Conservation (phyloP, 164 flowering plant genomes). For the Vitis amurensis region DNA sequence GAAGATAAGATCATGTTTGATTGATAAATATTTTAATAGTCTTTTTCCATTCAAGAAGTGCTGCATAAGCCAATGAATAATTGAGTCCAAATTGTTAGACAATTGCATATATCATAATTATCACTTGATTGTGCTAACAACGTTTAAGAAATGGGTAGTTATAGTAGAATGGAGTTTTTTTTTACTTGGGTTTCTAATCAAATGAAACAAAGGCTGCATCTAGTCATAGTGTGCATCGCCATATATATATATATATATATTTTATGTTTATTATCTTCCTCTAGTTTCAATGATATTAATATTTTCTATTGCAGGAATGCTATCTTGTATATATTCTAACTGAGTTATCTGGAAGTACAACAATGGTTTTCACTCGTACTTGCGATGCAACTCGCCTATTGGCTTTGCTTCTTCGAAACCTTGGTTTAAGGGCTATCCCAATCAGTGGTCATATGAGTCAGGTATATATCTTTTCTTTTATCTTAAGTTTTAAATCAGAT, state of each 20-base stretch:
- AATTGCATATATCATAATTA: too few species aligned
- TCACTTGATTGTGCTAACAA: too few species aligned
- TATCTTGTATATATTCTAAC: constrained; percentile 73
- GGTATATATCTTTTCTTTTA: constrained; percentile 37
- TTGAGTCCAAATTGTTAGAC: too few species aligned
- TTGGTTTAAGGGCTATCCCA: constrained; percentile 81
- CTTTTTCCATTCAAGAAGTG: too few species aligned
- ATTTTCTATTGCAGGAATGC: constrained; percentile 54
- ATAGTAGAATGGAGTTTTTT: too few species aligned
- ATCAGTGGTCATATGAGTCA: constrained; percentile 91
- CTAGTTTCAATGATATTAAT: not conserved
- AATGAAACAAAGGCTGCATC: not conserved
- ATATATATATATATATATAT: not conserved
- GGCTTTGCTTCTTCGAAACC: constrained; percentile 75
- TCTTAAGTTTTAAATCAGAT: not conserved
- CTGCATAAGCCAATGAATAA: too few species aligned
- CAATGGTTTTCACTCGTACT: constrained; percentile 93
- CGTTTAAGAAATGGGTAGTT: too few species aligned
- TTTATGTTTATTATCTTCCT: not conserved
- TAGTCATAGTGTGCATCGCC: too few species aligned
- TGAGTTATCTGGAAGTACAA: constrained; percentile 61
- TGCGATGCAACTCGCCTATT: constrained; percentile 77
- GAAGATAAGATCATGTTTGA: too few species aligned
- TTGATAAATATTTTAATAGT: too few species aligned
- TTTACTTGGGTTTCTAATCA: not conserved